Percentiles rank a stretch among this genome's conserved stretches.
Conservation (phyloP, 164 flowering plant genomes). For the Paratinospora sagittata region DNA sequence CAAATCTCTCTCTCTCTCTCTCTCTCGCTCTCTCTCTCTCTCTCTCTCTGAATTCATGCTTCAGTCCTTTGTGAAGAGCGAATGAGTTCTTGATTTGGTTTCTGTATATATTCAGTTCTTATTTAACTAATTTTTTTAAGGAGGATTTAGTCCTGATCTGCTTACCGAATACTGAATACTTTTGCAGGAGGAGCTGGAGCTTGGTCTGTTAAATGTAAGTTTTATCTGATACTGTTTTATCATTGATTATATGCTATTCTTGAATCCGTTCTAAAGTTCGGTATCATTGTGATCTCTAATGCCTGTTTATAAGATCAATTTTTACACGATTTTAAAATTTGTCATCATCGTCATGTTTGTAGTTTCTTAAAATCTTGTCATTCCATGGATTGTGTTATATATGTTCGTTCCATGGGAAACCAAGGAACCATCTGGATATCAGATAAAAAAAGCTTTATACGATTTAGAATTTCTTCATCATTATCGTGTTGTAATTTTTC, state of each 20-base stretch:
- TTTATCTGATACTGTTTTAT: background rate
- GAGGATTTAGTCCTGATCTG: slow-evolving; percentile 14
- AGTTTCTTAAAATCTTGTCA: too few species aligned
- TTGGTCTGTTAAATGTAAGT: slow-evolving; percentile 68
- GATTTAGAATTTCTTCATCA: background rate
- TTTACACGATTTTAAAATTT: too few species aligned
- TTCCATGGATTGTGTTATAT: too few species aligned
- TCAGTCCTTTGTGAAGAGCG: too few species aligned
- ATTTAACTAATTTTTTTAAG: background rate
- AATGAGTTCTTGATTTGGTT: background rate
- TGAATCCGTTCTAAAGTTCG: background rate
- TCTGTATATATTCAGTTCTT: background rate
- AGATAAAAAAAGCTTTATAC: too few species aligned
- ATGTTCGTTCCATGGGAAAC: too few species aligned
- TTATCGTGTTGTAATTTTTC: background rate
- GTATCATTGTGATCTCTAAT: too few species aligned
- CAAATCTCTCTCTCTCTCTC: background rate
- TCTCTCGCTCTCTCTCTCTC: too few species aligned
- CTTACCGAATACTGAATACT: background rate
- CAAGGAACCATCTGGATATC: too few species aligned
- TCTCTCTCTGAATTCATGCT: too few species aligned
- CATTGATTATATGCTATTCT: background rate
- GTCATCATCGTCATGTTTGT: background rate
- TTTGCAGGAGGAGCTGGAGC: slow-evolving; percentile 79
- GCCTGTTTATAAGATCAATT: too few species aligned